These are phyloP conservation scores for Trametes meyenii DNA, from an alignment of 768 basidiomycete species.

Conservation along the genomic window DNA sequence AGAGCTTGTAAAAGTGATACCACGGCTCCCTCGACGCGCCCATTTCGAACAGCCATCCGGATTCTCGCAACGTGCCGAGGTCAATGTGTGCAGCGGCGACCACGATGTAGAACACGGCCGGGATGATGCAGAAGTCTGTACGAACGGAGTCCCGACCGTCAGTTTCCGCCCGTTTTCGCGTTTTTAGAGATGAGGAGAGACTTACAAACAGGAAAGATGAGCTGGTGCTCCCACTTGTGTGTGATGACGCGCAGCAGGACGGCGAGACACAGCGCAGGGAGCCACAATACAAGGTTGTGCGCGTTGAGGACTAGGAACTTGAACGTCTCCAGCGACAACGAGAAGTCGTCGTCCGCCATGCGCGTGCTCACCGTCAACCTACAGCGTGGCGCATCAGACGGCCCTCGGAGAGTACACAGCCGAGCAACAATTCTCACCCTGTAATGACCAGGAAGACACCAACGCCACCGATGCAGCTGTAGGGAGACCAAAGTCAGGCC, in stretches of 20 bases:
- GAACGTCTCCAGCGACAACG: constrained; percentile 65
- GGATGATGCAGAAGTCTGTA: constrained; percentile 80
- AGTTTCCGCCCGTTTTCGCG: neutral
- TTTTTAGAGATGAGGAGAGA: constrained; percentile 28
- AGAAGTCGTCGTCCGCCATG: constrained; percentile 77
- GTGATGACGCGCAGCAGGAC: constrained; percentile 80
- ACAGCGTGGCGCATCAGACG: neutral
- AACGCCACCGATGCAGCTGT: constrained; percentile 90
- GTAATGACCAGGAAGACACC: constrained; percentile 91
- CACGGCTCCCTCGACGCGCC: constrained; percentile 53
- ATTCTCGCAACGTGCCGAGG: constrained; percentile 56
- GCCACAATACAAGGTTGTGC: constrained; percentile 76
- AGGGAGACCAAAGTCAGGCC: neutral
- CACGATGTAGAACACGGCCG: constrained; percentile 81
- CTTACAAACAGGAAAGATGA: constrained; percentile 89
- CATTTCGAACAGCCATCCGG: constrained; percentile 90
- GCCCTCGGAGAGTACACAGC: neutral
- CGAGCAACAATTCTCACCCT: constrained; percentile 51
- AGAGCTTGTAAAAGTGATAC: constrained; percentile 87
- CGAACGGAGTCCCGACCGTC: neutral
- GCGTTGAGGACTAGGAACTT: constrained; percentile 65
- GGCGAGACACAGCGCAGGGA: constrained; percentile 76
- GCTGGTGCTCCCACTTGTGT: constrained; percentile 77
- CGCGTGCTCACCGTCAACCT: constrained; percentile 86
- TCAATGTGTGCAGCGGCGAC: constrained; percentile 65